phyloP scores from a whole-genome alignment of 352 stramenopile genomes.

The Elongisporangium anandrum region DNA sequence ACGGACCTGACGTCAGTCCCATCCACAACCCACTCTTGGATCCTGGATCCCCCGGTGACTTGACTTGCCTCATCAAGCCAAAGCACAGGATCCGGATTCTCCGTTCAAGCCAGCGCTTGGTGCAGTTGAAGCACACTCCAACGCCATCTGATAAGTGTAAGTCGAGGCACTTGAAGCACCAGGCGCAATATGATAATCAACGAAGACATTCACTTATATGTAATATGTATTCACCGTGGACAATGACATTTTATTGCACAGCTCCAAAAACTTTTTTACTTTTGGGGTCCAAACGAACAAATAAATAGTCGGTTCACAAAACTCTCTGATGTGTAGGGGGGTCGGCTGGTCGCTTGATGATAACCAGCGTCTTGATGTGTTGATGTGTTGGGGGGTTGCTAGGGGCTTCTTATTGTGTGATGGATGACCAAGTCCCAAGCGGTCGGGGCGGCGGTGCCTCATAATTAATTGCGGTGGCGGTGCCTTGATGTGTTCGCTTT shows the following conservation, averaged over 20 bases:
- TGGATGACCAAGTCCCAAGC: not conserved
- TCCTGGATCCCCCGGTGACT: not conserved
- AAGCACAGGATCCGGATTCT: not conserved
- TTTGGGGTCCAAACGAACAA: not conserved
- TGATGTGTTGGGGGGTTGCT: not conserved
- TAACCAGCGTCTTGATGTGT: not conserved
- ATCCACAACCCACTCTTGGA: not conserved
- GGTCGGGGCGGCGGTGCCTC: not conserved
- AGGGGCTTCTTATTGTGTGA: not conserved
- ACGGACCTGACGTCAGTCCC: not conserved
- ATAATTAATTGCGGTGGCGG: not conserved
- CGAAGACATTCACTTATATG: not conserved
- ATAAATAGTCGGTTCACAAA: not conserved
- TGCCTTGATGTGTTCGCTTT: not conserved
- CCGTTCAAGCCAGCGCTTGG: not conserved
- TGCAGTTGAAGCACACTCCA: not conserved
- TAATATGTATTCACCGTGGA: not conserved
- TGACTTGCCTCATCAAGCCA: not conserved
- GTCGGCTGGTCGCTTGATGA: not conserved
- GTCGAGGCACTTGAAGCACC: not conserved
- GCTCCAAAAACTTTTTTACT: not conserved
- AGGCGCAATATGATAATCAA: too few species aligned
- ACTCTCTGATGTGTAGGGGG: not conserved
- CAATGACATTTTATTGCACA: not conserved
- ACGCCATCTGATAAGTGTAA: not conserved